Base-by-base conservation (phyloP, 306 rosid genomes). In the Cajanus cajan region DNA sequence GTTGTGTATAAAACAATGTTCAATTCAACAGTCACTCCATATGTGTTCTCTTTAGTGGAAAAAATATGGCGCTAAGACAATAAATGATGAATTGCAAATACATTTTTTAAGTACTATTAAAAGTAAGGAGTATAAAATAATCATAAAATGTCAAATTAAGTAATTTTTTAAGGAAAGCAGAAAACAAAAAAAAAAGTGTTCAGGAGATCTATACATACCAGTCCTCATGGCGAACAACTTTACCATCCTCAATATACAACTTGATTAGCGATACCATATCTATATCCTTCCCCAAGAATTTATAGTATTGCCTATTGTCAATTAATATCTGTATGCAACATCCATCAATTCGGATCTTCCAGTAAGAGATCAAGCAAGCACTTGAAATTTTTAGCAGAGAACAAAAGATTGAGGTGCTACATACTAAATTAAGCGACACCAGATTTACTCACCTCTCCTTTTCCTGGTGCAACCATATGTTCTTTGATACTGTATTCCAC, bases 221-320 rank as follows among this genome's bases (percentile, higher is more conserved):
- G 85, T 94, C 98, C 82, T 94, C 98, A 44, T 91, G 98, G 51
- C 90, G 93, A 81, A 90, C 80, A 45, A 94, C 82, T 87, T 88
- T 94, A 18, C 97, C 96, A 13, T 94, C 88, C 16, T 75, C 92
- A 10, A 85, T 80, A 59, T 84, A 9, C 85, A 94, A 85, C 83
- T 84, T 94, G 87, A 94, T 94, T 61, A 90, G 94, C 5, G 96
- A 89, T 76, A 80, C 88, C 87, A 94, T 11, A 58, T 91, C 83
- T 81, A 94, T 89, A 48, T 88, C 82, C 86, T 77, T 90, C 72
- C 98, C 97, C 82, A 85, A 51, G 72, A 94, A 79, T 76, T 90
- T 94, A 72, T 94, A 91, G 80, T 87, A 7, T 72, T 90, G 97
- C 74, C 89, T 91, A 86, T 45, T 91, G 82, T 88, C 94, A 21